A percentile compares a stretch with the other conserved stretches of the same genome.
Conservation (phyloP, 805 yeast genomes). For the Myxozyma kluyveri region DNA sequence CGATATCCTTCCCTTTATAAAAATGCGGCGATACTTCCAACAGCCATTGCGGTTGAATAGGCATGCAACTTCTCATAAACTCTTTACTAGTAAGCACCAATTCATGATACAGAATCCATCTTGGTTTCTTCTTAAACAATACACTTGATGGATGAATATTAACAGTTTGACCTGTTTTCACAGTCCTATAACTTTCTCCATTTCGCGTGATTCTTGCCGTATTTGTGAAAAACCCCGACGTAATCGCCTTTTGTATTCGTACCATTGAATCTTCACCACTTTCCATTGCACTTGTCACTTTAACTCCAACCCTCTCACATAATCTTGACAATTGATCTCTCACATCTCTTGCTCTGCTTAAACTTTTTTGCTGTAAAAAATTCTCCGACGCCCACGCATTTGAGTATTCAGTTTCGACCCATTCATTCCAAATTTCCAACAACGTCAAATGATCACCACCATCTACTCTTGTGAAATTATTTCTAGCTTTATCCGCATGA, state of each 20-base stretch:
- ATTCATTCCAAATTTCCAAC: slow-evolving; percentile 71
- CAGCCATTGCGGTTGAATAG: slow-evolving; percentile 82
- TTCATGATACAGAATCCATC: slow-evolving; percentile 78
- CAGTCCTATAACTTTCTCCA: slow-evolving; percentile 68
- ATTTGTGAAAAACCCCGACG: slow-evolving; percentile 45
- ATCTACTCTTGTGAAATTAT: slow-evolving; percentile 72
- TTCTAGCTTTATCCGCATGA: slow-evolving; percentile 73
- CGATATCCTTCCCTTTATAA: slow-evolving; percentile 38
- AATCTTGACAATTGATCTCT: slow-evolving; percentile 63
- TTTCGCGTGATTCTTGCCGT: slow-evolving; percentile 55
- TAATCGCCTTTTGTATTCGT: slow-evolving; percentile 52
- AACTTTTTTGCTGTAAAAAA: slow-evolving; percentile 73
- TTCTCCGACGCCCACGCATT: slow-evolving; percentile 76
- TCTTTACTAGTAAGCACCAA: slow-evolving; percentile 79
- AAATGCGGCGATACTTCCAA: slow-evolving; percentile 49
- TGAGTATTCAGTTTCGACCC: slow-evolving; percentile 62
- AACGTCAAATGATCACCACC: slow-evolving; percentile 75
- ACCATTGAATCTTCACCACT: slow-evolving; percentile 42
- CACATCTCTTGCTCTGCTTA: slow-evolving; percentile 77
- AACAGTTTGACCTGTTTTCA: slow-evolving; percentile 66
- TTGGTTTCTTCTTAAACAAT: slow-evolving; percentile 60
- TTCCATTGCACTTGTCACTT: slow-evolving; percentile 49
- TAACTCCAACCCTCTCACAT: slow-evolving; percentile 49
- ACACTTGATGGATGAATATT: slow-evolving; percentile 85
- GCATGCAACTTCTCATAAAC: slow-evolving; percentile 85